Percentiles rank a stretch among this genome's conserved stretches.
phyloP scores from a whole-genome alignment of 306 rosid genomes.

The Chamaecrista fasciculata region DNA sequence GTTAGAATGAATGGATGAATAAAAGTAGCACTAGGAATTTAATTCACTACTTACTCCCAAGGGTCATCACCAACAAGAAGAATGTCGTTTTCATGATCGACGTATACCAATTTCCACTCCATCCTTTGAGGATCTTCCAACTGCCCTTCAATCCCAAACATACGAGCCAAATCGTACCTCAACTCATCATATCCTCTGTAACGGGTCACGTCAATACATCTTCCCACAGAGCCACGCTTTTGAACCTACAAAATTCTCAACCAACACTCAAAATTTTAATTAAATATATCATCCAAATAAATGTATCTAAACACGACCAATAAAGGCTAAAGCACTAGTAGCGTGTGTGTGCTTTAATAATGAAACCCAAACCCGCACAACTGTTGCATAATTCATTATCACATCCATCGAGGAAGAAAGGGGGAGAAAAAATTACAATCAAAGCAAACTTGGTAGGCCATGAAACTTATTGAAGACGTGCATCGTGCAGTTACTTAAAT shows the following conservation, averaged over 20 bases:
- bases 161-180: constrained; percentile 84
- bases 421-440: neutral
- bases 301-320: neutral
- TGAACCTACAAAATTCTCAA: constrained; percentile 61
- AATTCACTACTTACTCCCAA: constrained; percentile 94
- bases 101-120: constrained; percentile 94
- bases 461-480: neutral
- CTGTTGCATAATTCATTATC: neutral
- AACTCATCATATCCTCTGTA: constrained; percentile 85
- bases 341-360: neutral
- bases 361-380: neutral
- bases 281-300: neutral
- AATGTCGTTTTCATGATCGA: constrained; percentile 93
- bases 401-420: neutral
- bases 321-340: neutral
- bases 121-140: constrained; percentile 89
- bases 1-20: neutral
- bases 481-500: no score
- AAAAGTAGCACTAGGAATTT: neutral
- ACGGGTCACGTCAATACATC: constrained; percentile 93
- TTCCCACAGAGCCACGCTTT: constrained; percentile 98
- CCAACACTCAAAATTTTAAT: constrained; percentile 23
- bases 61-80: constrained; percentile 98
- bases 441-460: neutral
- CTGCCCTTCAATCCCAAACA: constrained; percentile 99